Evolutionary conservation across 1,139 yeast species (phyloP).

Genomic region (Yamadazyma sp.): DNA sequence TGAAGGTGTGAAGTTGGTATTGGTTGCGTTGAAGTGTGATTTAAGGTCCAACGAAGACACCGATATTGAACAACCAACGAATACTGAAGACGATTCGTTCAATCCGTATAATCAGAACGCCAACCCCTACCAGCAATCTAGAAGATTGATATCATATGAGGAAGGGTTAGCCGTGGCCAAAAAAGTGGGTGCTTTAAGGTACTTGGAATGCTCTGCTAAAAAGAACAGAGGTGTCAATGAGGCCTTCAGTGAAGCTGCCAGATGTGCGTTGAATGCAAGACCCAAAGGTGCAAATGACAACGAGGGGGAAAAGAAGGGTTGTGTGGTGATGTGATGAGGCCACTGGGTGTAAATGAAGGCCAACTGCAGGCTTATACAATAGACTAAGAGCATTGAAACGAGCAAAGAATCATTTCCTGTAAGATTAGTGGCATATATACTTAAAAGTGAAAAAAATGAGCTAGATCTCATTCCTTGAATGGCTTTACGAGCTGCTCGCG

Average conservation of each 20-base stretch:
- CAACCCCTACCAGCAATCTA: slow-evolving; percentile 40
- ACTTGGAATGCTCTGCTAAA: slow-evolving; percentile 92
- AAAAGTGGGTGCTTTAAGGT: slow-evolving; percentile 79
- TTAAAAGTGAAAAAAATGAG: background rate
- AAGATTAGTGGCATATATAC: slow-evolving; percentile 1
- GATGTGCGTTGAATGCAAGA: slow-evolving; percentile 90
- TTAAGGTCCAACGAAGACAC: slow-evolving; percentile 56
- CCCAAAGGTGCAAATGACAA: slow-evolving; percentile 68
- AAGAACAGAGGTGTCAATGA: slow-evolving; percentile 94
- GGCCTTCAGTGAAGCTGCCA: slow-evolving; percentile 95
- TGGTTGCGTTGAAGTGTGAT: slow-evolving; percentile 94
- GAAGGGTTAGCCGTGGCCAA: slow-evolving; percentile 65
- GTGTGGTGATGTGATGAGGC: slow-evolving; percentile 36
- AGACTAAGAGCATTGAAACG: background rate
- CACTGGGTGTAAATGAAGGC: no score
- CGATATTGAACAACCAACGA: slow-evolving; percentile 25
- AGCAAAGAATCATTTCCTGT: background rate
- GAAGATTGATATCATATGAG: slow-evolving; percentile 53
- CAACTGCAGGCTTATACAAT: background rate
- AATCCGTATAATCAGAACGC: slow-evolving; percentile 25
- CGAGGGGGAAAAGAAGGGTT: slow-evolving; percentile 44
- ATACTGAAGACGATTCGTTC: slow-evolving; percentile 35
- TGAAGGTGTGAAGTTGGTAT: slow-evolving; percentile 89
- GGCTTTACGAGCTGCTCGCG: slow-evolving; percentile 28
- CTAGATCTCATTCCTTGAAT: slow-evolving; percentile 18